phyloP scores from a whole-genome alignment of 495 filamentous ascomycete species.

The Jackrogersella multiformis region DNA sequence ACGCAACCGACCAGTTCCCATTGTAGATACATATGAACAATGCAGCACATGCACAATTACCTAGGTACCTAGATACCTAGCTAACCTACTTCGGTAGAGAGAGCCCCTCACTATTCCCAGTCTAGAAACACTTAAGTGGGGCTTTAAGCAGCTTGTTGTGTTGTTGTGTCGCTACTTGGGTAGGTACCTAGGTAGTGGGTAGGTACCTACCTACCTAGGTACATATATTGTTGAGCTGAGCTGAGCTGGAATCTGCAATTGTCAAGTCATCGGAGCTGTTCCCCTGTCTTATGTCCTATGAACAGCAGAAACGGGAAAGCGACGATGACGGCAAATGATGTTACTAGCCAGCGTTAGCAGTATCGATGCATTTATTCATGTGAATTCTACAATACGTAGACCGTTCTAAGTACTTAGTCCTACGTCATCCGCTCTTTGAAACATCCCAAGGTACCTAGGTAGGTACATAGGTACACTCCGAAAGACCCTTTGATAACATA shows the following conservation, averaged over 20 bases:
- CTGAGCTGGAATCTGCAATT: slow-evolving; percentile 4
- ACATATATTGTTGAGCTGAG: slow-evolving; percentile 25
- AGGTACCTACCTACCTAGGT: too few relatives aligned
- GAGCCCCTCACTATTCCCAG: slow-evolving; percentile 30
- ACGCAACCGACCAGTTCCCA: slow-evolving; percentile 27
- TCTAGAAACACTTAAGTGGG: slow-evolving; percentile 21
- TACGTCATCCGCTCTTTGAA: slow-evolving; percentile 36
- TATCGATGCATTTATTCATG: slow-evolving; percentile 32
- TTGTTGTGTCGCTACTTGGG: slow-evolving; percentile 1
- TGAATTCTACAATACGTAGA: slow-evolving; percentile 22
- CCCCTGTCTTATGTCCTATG: slow-evolving; percentile 20
- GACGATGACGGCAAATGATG: slow-evolving; percentile 5
- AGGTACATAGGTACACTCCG: too few relatives aligned
- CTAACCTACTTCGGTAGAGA: too few relatives aligned
- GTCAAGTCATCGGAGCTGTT: background rate
- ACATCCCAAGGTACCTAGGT: too few relatives aligned
- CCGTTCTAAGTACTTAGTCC: too few relatives aligned
- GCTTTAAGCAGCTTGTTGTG: slow-evolving; percentile 1
- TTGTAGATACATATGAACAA: slow-evolving; percentile 21
- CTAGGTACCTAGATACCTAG: background rate
- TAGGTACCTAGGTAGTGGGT: too few relatives aligned
- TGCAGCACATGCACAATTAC: background rate
- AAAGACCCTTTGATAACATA: too few relatives aligned
- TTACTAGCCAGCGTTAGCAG: too few relatives aligned
- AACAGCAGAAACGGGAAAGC: background rate